Conservation (phyloP, 2,329 filamentous ascomycete species). For the Claviceps fusiformis region DNA sequence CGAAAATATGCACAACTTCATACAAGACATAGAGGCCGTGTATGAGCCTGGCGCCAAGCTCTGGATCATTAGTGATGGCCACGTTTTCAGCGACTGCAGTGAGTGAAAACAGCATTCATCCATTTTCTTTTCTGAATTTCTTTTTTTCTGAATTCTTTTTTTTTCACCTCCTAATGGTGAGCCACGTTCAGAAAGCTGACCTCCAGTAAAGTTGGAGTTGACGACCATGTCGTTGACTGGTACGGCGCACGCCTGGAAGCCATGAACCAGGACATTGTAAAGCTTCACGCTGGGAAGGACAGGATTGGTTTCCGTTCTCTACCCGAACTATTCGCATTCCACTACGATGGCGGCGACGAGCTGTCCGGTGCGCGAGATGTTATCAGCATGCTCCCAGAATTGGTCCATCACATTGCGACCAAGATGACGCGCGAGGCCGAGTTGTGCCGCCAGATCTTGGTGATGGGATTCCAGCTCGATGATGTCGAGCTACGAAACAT, state of each 20-base stretch:
- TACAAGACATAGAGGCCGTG: slow-evolving; percentile 15
- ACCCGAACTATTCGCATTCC: slow-evolving; percentile 16
- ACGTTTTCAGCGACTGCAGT: slow-evolving; percentile 29
- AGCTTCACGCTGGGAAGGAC: slow-evolving; percentile 11
- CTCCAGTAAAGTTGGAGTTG: slow-evolving; percentile 23
- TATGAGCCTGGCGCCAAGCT: slow-evolving; percentile 21
- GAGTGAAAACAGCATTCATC: slow-evolving; percentile 6
- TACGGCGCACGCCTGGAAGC: slow-evolving; percentile 24
- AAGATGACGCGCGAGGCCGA: slow-evolving; percentile 15
- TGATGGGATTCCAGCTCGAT: slow-evolving; percentile 22
- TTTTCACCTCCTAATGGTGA: too few species aligned
- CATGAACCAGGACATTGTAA: slow-evolving; percentile 19
- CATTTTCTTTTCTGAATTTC: not conserved
- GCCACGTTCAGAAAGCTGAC: not conserved
- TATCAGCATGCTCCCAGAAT: slow-evolving; percentile 26
- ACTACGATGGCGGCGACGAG: slow-evolving; percentile 1
- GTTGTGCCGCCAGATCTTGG: slow-evolving; percentile 18
- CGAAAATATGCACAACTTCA: slow-evolving; percentile 16
- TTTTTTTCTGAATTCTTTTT: not conserved
- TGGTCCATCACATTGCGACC: slow-evolving; percentile 18
- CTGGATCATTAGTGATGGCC: slow-evolving; percentile 26
- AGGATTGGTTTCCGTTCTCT: slow-evolving; percentile 17
- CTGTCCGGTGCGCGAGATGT: not conserved
- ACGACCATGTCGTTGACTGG: slow-evolving; percentile 26
- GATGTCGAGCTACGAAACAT: slow-evolving; percentile 13